Percentiles rank a stretch among this genome's conserved stretches.
Conservation (phyloP, 106 monocot species). For the Agapanthus africanus region DNA sequence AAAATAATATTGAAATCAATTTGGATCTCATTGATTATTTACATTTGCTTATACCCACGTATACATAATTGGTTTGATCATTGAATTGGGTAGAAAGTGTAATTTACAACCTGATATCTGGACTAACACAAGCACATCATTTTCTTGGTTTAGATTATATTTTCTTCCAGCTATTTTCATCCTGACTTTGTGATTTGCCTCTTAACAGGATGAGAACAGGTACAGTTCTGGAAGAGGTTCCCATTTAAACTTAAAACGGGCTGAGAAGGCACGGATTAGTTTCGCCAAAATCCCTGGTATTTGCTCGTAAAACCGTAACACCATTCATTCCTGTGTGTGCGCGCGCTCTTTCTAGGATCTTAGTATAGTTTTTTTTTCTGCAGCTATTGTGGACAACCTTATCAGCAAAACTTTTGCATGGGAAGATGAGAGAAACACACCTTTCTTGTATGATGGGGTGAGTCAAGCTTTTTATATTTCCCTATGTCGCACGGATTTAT, state of each 20-base stretch:
- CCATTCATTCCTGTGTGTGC: background rate
- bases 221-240: constrained; percentile 77
- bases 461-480: constrained; percentile 15
- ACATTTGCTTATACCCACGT: too few species aligned
- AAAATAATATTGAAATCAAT: too few species aligned
- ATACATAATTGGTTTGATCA: background rate
- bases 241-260: constrained; percentile 81
- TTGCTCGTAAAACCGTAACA: background rate
- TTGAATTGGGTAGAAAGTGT: background rate
- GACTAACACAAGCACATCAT: background rate
- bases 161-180: background rate
- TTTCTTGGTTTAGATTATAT: background rate
- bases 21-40: too few species aligned
- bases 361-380: background rate
- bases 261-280: constrained; percentile 74
- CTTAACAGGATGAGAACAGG: constrained; percentile 57
- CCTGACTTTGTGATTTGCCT: background rate
- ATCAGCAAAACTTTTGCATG: constrained; percentile 68
- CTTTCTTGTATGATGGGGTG: constrained; percentile 93
- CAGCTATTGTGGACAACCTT: constrained; percentile 80
- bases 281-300: constrained; percentile 83
- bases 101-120: background rate
- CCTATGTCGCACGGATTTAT: too few species aligned
- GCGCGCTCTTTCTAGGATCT: background rate
- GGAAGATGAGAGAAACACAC: constrained; percentile 68